A percentile compares a stretch with the other conserved stretches of the same genome.
Conservation (phyloP, 1,139 yeast genomes). For the Protomyces pachydermus region DNA sequence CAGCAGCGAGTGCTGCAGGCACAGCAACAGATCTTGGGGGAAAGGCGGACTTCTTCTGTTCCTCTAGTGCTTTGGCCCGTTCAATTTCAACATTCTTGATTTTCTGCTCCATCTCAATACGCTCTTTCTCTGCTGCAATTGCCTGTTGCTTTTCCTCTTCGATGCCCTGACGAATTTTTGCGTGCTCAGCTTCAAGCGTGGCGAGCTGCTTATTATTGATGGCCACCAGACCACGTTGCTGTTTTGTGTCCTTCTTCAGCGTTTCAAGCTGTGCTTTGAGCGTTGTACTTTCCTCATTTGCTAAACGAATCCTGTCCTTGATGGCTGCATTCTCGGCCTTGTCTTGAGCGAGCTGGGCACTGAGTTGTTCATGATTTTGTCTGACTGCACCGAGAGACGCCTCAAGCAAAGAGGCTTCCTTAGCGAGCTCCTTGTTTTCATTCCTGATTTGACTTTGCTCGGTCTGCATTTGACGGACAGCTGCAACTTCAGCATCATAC, state of each 20-base stretch:
- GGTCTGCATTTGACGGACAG: conserved; percentile 65
- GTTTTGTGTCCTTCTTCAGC: conserved; percentile 52
- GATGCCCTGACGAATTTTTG: conserved; percentile 44
- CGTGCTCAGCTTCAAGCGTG: conserved; percentile 51
- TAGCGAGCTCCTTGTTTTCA: conserved; percentile 67
- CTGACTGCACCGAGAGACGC: conserved; percentile 74
- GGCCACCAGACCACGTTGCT: conserved; percentile 57
- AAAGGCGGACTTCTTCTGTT: conserved; percentile 28
- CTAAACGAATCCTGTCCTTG: conserved; percentile 40
- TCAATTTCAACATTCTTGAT: conserved; percentile 16
- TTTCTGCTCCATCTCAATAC: conserved; percentile 3
- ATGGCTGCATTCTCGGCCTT: conserved; percentile 53
- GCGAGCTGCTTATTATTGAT: conserved; percentile 68
- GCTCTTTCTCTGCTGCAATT: conserved; percentile 35
- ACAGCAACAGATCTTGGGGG: not conserved
- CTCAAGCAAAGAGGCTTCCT: conserved; percentile 73
- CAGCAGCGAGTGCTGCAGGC: not conserved
- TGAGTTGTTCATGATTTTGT: conserved; percentile 58
- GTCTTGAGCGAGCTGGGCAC: conserved; percentile 55
- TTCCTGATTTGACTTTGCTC: conserved; percentile 54
- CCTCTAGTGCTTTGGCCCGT: conserved; percentile 19
- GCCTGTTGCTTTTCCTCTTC: conserved; percentile 41
- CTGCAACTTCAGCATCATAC: conserved; percentile 68
- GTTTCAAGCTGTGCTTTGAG: conserved; percentile 54
- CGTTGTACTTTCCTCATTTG: conserved; percentile 63